Base-by-base conservation (phyloP, 495 filamentous ascomycete species). In the Penicillium canariense region DNA sequence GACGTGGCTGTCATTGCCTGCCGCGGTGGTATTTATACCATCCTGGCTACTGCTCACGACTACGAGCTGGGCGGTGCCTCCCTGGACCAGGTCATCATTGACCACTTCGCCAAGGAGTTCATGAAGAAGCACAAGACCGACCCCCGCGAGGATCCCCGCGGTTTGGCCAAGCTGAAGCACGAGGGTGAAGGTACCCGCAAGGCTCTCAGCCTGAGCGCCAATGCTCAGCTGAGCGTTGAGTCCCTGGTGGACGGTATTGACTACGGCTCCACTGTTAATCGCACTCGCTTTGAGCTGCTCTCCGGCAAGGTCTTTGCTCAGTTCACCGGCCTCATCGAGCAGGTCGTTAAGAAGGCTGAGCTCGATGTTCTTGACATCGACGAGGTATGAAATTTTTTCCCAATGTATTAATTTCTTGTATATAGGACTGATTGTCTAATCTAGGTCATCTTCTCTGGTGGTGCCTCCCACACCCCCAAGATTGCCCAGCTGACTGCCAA, bases 41-140 rank as follows among this genome's bases (percentile, higher is more conserved):
- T 96, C 59, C 81, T 98, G 12, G 91, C 95, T 4, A 96, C 93
- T 28, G 84, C 86, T 12, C 94, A 98, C 72, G 94, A 98, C 78
- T 96, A 95, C 69, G 90, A 96, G 66, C 87, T 89, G 53, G 83
- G 86, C 44, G 94, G 94, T 61, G 72, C 81, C 22, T 83, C 88
- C 40, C 76, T 98, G 30, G 94, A 98, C 74, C 81, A 92, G 64
- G 85, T 95, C 31, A 80, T 98, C 42, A 87, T 96, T 60, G 92
- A 97, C 68, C 85, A 96, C 79, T 97, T 97, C 63, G 87, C 94
- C 53, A 97, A 98, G 81, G 94, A 97, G 71, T 98, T 98, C 75
- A 78, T 93, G 58, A 97, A 97, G 83, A 91, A 95, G 77, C 76
- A 93, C 70, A 90, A 91, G 70, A 82, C 79, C 43, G 94, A 98